Evolutionary conservation across 176 grass and related monocot genomes (phyloP), one percentile per base, ranked within the genome.

Genomic region (Guadua angustifolia): DNA sequence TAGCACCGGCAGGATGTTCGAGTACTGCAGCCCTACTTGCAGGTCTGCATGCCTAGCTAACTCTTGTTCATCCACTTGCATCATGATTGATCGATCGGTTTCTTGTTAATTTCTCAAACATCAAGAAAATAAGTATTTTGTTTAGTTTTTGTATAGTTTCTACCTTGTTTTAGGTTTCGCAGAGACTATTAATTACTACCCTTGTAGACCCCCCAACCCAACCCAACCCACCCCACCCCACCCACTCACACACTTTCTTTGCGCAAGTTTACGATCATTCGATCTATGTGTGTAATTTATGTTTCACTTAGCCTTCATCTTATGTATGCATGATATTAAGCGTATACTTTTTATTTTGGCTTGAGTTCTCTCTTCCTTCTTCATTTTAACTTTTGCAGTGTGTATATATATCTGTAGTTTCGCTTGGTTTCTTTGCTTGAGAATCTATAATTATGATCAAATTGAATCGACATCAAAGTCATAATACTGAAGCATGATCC

Each of bases 1-100:
- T 86, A 94, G 86, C 89, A 91, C 83, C 19, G 92, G 92, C 86
- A 94, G 88, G 86, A 86, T 94, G 89, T 94, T 89, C 71, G 89
- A 94, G 80, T 94, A 94, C 58, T 89, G 86, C 86, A 94, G 86
- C 68, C 89, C 86, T 25, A 14, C 86, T 4, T 86, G 17, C 83
- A 94, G 89, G 92, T 85, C 7, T 77, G 5, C 8, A 24, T 61
- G 21, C 24, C 24, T 56, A 19, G 49, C 49, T 51, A 51, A 13
- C 2, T 51, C 2, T 51, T 22, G 59, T 77, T 67, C 38, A 1
- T 16, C 35, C 32, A 66, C 14, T 18, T 66, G 32, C 26, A 25
- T 49, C 21, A 46, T 16, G n/a, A 25, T 47, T 6, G 4, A 14
- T 49, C 21, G 24, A 73, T 73, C 21, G 24, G 46, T 86, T 80